phyloP scores from a whole-genome alignment of 257 asterid species.

The Henckelia pumila region DNA sequence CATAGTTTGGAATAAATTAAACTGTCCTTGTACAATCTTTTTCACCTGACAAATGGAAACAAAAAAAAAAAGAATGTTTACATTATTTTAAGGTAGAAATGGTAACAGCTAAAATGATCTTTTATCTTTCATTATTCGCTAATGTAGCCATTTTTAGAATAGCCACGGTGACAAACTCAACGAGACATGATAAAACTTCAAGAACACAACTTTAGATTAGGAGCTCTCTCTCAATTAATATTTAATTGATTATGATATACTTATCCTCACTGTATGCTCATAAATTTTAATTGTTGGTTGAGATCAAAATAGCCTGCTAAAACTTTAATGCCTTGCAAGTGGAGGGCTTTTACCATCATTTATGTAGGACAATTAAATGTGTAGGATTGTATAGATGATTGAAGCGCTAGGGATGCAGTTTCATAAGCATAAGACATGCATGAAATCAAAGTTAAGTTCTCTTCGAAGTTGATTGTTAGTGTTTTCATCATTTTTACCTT shows the following conservation, averaged over 20 bases:
- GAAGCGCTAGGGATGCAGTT: constrained; percentile 4
- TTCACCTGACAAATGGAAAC: constrained; percentile 45
- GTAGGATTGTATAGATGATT: not conserved
- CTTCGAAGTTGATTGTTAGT: not conserved
- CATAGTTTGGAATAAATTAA: constrained; percentile 53
- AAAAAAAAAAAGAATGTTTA: not conserved
- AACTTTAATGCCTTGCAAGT: not conserved
- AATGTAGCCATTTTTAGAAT: not conserved
- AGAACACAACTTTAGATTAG: not conserved
- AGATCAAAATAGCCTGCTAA: not conserved
- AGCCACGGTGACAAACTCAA: not conserved
- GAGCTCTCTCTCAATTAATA: not conserved
- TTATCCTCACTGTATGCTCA: not conserved
- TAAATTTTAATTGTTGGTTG: not conserved
- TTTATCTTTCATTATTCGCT: too few species aligned
- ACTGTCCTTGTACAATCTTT: constrained; percentile 82
- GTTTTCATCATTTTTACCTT: constrained; percentile 52
- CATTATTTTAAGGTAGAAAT: not conserved
- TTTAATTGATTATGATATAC: not conserved
- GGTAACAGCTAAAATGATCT: constrained; percentile 7
- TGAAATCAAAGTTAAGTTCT: constrained; percentile 1
- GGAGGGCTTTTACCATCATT: constrained; percentile 12
- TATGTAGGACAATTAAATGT: constrained; percentile 6
- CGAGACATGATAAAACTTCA: not conserved
- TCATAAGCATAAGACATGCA: constrained; percentile 12